A percentile compares a stretch with the other conserved stretches of the same genome.
Conservation (phyloP, 805 yeast species). For the Lipomyces sp. region DNA sequence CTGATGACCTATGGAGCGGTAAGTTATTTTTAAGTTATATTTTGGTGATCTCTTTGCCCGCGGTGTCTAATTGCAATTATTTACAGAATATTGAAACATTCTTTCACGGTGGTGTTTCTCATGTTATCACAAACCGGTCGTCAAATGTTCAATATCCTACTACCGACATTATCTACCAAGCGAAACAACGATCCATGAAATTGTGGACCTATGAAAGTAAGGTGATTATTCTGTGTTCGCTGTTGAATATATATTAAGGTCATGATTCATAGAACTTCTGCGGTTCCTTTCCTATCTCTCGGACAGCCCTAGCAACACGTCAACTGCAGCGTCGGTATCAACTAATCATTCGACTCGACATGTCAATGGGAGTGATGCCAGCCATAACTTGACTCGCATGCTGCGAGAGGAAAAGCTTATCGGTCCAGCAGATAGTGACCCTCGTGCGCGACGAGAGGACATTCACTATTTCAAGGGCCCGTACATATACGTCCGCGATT, state of each 20-base stretch:
- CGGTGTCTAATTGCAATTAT: too few relatives aligned
- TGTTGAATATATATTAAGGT: not conserved
- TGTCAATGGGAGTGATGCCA: constrained; percentile 12
- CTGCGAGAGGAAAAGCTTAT: constrained; percentile 78
- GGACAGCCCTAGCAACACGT: constrained; percentile 12
- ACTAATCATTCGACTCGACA: not conserved
- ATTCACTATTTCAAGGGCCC: constrained; percentile 73
- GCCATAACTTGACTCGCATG: constrained; percentile 47
- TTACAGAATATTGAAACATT: constrained; percentile 49
- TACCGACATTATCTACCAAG: constrained; percentile 64
- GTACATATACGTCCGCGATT: constrained; percentile 76
- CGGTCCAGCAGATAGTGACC: constrained; percentile 88
- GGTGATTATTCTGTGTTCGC: not conserved
- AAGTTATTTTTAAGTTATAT: constrained; percentile 3
- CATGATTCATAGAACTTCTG: constrained; percentile 8
- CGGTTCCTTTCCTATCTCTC: constrained; percentile 20
- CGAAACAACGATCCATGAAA: constrained; percentile 59
- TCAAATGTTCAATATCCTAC: constrained; percentile 43
- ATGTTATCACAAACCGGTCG: constrained; percentile 68
- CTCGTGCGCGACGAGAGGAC: constrained; percentile 79
- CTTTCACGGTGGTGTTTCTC: constrained; percentile 62
- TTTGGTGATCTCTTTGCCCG: constrained; percentile 46
- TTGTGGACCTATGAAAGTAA: constrained; percentile 78
- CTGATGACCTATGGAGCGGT: constrained; percentile 38
- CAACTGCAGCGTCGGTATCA: not conserved